Evolutionary conservation across 257 asterid genomes (phyloP), one percentile per base, ranked within the genome.

Genomic region (Salvia splendens): DNA sequence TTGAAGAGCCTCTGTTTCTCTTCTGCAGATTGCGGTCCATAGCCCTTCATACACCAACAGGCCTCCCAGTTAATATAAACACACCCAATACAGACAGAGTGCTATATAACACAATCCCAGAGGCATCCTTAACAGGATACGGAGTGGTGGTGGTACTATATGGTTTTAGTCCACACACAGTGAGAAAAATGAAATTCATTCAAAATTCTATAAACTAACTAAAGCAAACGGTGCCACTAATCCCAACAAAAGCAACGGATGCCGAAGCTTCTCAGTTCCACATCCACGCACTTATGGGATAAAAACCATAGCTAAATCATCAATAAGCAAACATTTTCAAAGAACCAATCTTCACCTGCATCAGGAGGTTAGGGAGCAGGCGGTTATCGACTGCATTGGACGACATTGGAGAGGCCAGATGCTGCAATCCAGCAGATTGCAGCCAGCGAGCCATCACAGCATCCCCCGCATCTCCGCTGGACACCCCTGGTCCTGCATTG

Each of bases 361-460:
- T 86, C 52, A 83, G 80, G 57, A 88, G 84, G 69, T 83, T 86
- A 35, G 97, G 97, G 12, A 91, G 91, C 67, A 74, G 71, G 41
- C 95, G 89, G 40, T 88, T 79, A 86, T 88, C 95, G 11, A 83
- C 84, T n/a, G 89, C 82, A 69, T 77, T 82, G 43, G 95, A 84
- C 41, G 96, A 95, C 86, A 85, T 38, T 42, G 99, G 96, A 68
- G 99, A 90, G 69, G 92, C 94, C 95, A 93, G 88, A 88, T 93
- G 99, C 91, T 94, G 99, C 85, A 91, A 83, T 67, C 99, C 99
- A 4, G 99, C 96, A 72, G 99, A 94, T 80, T 91, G 97, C 67
- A 94, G 96, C 99, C 97, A 94, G 79, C 96, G 85, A 3, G 93
- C 95, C 99, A 85, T 93, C 74, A 93, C 97, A 9, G 95, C 96